These are phyloP conservation scores for Erythrophleum fordii DNA, from an alignment of 306 rosid species.

Conservation along the genomic window DNA sequence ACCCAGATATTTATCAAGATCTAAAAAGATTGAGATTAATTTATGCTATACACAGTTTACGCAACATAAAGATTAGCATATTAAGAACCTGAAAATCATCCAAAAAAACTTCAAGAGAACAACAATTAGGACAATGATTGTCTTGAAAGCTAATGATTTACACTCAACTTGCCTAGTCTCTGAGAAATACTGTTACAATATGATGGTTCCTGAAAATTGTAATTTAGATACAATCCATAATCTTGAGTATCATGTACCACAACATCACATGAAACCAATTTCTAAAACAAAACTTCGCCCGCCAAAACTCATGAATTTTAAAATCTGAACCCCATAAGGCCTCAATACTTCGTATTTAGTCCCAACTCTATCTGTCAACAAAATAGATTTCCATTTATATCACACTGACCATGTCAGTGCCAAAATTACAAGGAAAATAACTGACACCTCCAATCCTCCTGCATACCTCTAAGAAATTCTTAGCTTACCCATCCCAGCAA, in stretches of 20 bases:
- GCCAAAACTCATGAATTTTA: not conserved
- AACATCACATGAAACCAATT: not conserved
- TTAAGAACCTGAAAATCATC: not conserved
- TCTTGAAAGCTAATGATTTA: not conserved
- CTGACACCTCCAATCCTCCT: not conserved
- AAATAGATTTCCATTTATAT: not conserved
- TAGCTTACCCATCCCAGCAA: not conserved
- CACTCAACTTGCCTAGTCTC: not conserved
- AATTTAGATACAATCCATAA: not conserved
- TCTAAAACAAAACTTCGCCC: not conserved
- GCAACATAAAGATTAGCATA: not conserved
- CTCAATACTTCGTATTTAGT: not conserved
- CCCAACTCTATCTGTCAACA: not conserved
- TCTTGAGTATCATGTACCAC: not conserved
- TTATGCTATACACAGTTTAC: not conserved
- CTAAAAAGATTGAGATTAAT: too few relatives aligned
- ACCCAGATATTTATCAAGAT: not conserved
- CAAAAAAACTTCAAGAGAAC: slow-evolving; percentile 2
- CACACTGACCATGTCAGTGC: not conserved
- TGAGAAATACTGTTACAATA: not conserved
- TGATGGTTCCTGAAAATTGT: not conserved
- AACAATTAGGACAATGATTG: not conserved
- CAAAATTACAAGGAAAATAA: not conserved
- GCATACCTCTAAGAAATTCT: slow-evolving; percentile 1
- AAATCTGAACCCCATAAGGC: not conserved